Conservation (phyloP, 192 early-diverging fungal species). For the Rhizophlyctis rosea region DNA sequence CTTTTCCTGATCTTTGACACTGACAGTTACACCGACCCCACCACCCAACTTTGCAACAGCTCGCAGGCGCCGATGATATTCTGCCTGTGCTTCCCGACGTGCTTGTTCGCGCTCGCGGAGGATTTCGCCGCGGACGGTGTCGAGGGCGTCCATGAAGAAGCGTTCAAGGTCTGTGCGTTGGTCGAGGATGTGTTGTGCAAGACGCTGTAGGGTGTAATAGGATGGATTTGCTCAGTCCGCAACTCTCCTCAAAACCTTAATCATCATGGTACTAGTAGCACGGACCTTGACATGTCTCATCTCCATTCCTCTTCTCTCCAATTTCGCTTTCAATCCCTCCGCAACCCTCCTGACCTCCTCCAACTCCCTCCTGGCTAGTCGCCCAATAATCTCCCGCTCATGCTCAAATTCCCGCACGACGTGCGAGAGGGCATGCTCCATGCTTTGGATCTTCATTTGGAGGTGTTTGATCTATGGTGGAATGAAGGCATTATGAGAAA, state of each 20-base stretch:
- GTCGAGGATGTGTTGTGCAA: slow-evolving; percentile 61
- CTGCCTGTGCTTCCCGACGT: slow-evolving; percentile 30
- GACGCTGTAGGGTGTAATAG: slow-evolving; percentile 34
- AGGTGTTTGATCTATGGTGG: slow-evolving; percentile 49
- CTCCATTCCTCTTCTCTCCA: slow-evolving; percentile 45
- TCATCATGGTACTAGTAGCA: neutral
- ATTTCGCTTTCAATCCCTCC: slow-evolving; percentile 29
- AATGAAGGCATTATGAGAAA: neutral
- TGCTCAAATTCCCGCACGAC: slow-evolving; percentile 62
- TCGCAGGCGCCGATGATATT: slow-evolving; percentile 48
- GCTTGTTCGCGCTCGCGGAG: slow-evolving; percentile 24
- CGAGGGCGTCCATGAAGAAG: slow-evolving; percentile 64
- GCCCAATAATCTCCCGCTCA: slow-evolving; percentile 52
- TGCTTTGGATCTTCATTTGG: slow-evolving; percentile 50
- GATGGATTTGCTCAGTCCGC: too few species aligned
- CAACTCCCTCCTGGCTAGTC: slow-evolving; percentile 47
- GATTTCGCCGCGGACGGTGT: slow-evolving; percentile 46
- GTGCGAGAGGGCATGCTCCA: slow-evolving; percentile 59
- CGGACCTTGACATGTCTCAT: slow-evolving; percentile 60
- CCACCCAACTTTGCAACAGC: slow-evolving; percentile 20
- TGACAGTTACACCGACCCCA: neutral
- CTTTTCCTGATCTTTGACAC: neutral
- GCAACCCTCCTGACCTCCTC: slow-evolving; percentile 48
- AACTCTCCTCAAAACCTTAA: neutral
- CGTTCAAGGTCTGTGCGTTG: slow-evolving; percentile 58